Conservation (phyloP, 306 rosid genomes). For the Lathyrus oleraceus region DNA sequence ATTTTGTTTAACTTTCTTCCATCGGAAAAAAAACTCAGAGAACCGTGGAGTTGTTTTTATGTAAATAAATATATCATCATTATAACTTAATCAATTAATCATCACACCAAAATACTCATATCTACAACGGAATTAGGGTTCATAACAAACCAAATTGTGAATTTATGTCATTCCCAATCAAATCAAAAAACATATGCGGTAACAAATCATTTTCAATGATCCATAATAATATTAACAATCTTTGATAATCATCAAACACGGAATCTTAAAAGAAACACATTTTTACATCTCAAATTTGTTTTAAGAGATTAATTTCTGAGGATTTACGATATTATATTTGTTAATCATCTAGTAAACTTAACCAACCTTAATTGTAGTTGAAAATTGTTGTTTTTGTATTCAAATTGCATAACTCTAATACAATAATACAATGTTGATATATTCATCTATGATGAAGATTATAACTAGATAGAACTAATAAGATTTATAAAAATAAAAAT, state of each 20-base stretch:
- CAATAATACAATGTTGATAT: slow-evolving; percentile 15
- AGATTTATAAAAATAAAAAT: slow-evolving; percentile 3
- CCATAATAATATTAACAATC: slow-evolving; percentile 10
- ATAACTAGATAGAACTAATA: slow-evolving; percentile 12
- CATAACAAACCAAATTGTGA: slow-evolving; percentile 8
- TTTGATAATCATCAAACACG: not conserved
- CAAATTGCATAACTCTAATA: not conserved
- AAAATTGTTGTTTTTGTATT: not conserved
- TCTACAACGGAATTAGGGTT: not conserved
- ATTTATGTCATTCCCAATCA: slow-evolving; percentile 1
- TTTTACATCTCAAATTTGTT: no score
- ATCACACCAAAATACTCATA: not conserved
- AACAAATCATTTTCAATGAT: not conserved
- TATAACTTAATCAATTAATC: not conserved
- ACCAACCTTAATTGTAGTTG: not conserved
- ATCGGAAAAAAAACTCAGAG: no score
- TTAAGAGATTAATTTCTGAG: no score
- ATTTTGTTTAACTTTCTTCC: not conserved
- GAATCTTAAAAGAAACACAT: no score
- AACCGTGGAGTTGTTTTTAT: not conserved
- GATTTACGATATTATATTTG: not conserved
- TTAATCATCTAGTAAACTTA: not conserved
- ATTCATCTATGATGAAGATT: slow-evolving; percentile 27
- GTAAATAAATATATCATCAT: not conserved
- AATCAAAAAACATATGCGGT: not conserved